These are phyloP conservation scores for Immersiporthe knoxdaviesiana DNA, from an alignment of 2,329 filamentous ascomycete genomes.

Conservation along the genomic window DNA sequence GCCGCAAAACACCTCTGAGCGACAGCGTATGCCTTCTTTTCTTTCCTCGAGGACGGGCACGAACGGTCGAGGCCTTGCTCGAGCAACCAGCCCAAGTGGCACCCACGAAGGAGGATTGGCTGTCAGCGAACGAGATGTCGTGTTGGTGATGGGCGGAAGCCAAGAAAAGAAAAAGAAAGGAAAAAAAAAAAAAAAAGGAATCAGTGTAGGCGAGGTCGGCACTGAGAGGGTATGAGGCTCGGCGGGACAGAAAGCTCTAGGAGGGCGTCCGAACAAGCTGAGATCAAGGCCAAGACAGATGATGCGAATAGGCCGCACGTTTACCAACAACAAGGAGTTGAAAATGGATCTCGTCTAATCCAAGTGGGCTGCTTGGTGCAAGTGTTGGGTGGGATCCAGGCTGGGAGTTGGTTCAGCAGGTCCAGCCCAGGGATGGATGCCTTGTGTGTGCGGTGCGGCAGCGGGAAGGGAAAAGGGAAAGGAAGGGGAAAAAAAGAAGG, in stretches of 20 bases:
- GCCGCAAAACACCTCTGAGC: not conserved
- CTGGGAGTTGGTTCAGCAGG: not conserved
- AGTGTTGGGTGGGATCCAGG: not conserved
- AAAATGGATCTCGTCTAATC: not conserved
- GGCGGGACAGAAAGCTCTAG: not conserved
- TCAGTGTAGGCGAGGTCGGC: not conserved
- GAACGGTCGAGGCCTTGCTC: not conserved
- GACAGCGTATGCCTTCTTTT: not conserved
- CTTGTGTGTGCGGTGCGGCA: slow-evolving; percentile 4
- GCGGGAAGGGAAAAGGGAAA: not conserved
- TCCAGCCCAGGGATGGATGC: not conserved
- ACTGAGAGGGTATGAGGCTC: not conserved
- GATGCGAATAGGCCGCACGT: not conserved
- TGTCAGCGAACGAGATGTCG: not conserved
- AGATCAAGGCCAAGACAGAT: not conserved
- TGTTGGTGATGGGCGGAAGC: not conserved
- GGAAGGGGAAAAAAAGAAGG: too few relatives aligned
- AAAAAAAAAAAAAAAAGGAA: too few relatives aligned
- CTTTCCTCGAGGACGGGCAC: not conserved
- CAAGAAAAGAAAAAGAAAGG: too few relatives aligned
- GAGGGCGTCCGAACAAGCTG: not conserved
- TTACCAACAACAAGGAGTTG: not conserved
- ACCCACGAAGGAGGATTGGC: not conserved
- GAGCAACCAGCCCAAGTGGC: not conserved
- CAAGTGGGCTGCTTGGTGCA: not conserved